These are phyloP conservation scores for Monilinia vaccinii-corymbosi DNA, from an alignment of 2,329 filamentous ascomycete species.

Conservation along the genomic window DNA sequence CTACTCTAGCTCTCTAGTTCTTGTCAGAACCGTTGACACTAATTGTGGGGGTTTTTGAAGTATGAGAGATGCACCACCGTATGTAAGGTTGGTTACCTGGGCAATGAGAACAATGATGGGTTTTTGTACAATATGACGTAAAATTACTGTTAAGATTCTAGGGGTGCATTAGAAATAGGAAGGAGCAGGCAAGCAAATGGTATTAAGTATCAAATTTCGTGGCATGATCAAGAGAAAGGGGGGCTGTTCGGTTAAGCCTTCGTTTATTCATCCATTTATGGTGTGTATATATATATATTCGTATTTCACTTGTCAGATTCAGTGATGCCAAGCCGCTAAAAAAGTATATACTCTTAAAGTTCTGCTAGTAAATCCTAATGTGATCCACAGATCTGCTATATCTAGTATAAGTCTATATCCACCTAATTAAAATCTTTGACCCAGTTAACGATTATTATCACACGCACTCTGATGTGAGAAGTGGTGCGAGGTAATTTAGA, in stretches of 20 bases:
- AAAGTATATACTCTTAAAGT: too few relatives aligned
- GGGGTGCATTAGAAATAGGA: neutral
- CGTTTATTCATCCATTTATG: neutral
- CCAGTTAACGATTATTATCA: too few relatives aligned
- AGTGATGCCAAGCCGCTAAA: too few relatives aligned
- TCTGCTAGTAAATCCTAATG: too few relatives aligned
- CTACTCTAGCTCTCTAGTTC: too few relatives aligned
- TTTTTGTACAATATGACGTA: neutral
- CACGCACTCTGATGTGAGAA: neutral
- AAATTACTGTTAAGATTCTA: neutral
- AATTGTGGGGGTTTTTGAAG: neutral
- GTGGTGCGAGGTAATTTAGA: neutral
- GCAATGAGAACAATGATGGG: neutral
- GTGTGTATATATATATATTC: neutral
- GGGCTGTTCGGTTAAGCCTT: neutral
- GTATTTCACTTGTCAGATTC: too few relatives aligned
- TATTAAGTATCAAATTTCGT: neutral
- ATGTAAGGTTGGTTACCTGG: too few relatives aligned
- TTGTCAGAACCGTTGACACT: too few relatives aligned
- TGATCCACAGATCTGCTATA: too few relatives aligned
- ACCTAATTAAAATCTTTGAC: too few relatives aligned
- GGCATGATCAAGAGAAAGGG: neutral
- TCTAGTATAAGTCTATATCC: too few relatives aligned
- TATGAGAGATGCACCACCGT: neutral
- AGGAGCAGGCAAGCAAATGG: neutral